Conservation (phyloP, 306 rosid species). For the Hylodesmum podocarpum region DNA sequence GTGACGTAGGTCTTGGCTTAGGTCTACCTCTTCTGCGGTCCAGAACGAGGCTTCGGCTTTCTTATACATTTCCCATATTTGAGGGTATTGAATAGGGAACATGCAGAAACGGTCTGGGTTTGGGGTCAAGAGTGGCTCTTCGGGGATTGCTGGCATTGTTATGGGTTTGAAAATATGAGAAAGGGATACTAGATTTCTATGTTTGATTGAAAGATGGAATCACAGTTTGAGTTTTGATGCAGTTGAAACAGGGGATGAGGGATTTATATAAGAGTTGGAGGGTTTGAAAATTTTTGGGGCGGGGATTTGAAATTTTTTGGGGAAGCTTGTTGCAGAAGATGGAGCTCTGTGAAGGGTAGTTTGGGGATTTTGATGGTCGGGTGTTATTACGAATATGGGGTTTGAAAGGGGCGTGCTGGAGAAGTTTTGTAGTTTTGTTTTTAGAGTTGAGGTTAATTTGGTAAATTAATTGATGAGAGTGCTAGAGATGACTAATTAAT, state of each 20-base stretch:
- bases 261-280: background rate
- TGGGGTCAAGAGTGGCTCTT: conserved; percentile 71
- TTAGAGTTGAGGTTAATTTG: too few species aligned
- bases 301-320: background rate
- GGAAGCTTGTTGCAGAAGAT: conserved; percentile 2
- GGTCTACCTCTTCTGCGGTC: conserved; percentile 92
- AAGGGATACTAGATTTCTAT: background rate
- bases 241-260: background rate
- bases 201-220: too few species aligned
- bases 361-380: background rate
- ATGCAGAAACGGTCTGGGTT: conserved; percentile 86
- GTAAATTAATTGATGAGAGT: too few species aligned
- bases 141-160: conserved; percentile 66
- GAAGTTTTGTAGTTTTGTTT: background rate
- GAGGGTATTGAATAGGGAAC: conserved; percentile 88
- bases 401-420: background rate
- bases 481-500: too few species aligned
- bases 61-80: conserved; percentile 95
- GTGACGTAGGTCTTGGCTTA: conserved; percentile 56
- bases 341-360: background rate
- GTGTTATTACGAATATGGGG: background rate
- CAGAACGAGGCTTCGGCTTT: conserved; percentile 90
- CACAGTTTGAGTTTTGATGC: background rate
- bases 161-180: background rate
- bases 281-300: conserved; percentile 1